Conservation (phyloP, 495 filamentous ascomycete species). For the Choiromyces venosus region DNA sequence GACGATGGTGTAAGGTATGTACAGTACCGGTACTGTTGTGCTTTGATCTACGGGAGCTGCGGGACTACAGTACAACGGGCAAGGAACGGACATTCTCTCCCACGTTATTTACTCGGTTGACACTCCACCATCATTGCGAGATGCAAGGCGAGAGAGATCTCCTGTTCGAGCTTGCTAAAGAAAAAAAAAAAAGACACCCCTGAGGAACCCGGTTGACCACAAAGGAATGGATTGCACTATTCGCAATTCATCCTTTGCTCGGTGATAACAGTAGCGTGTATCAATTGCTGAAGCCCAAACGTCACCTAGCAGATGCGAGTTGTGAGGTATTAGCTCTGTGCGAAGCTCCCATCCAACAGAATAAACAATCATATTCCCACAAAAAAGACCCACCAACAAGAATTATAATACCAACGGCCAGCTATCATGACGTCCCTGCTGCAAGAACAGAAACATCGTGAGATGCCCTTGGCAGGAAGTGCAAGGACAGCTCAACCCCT, state of each 20-base stretch:
- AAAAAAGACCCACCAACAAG: background rate
- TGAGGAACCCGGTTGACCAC: background rate
- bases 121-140: slow-evolving; percentile 1
- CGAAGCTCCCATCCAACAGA: background rate
- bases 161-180: background rate
- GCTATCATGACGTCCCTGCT: slow-evolving; percentile 32
- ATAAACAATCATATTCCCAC: background rate
- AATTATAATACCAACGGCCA: background rate
- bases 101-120: slow-evolving; percentile 4
- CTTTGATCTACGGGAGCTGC: background rate
- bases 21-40: background rate
- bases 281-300: slow-evolving; percentile 2
- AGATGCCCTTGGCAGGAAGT: slow-evolving; percentile 38
- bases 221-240: background rate
- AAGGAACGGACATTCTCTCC: background rate
- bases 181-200: background rate
- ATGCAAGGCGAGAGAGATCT: slow-evolving; percentile 4
- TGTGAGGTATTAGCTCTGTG: background rate
- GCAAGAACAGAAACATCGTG: slow-evolving; percentile 29
- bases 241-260: background rate
- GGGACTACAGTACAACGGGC: background rate
- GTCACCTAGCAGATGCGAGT: background rate
- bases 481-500: slow-evolving; percentile 40
- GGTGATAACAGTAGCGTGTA: background rate
- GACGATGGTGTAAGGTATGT: too few species aligned